These are phyloP conservation scores for Magnusiomyces ingens DNA, from an alignment of 1,139 yeast species.

Conservation along the genomic window DNA sequence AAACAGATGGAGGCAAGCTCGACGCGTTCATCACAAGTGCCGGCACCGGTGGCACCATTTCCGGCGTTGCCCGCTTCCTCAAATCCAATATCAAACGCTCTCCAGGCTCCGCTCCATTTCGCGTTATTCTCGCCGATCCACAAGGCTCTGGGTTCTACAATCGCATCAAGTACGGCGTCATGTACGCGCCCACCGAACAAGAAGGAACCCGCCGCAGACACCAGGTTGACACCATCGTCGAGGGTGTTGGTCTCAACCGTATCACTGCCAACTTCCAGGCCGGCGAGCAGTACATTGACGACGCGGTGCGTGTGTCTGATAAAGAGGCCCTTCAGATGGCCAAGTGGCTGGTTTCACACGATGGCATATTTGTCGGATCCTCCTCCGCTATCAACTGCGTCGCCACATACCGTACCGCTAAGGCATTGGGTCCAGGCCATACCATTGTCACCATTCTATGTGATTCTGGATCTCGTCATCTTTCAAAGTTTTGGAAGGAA, in stretches of 20 bases:
- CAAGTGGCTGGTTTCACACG: constrained; percentile 65
- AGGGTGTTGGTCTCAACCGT: constrained; percentile 88
- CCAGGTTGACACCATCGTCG: constrained; percentile 91
- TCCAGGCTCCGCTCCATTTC: background rate
- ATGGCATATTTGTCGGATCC: constrained; percentile 87
- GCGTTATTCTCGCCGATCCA: constrained; percentile 74
- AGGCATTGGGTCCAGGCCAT: constrained; percentile 52
- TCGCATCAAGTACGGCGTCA: constrained; percentile 80
- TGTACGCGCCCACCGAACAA: constrained; percentile 82
- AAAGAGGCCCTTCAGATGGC: constrained; percentile 85
- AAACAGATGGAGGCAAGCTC: constrained; percentile 47
- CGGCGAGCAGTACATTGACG: constrained; percentile 58
- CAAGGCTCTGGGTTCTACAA: constrained; percentile 91
- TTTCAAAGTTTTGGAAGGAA: constrained; percentile 86
- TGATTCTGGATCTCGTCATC: constrained; percentile 84
- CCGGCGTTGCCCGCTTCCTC: constrained; percentile 69
- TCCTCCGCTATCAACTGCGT: constrained; percentile 91
- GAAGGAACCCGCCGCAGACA: constrained; percentile 94
- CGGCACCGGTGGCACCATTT: constrained; percentile 73
- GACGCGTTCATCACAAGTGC: constrained; percentile 77
- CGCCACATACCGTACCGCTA: constrained; percentile 71
- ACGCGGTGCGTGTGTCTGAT: constrained; percentile 73
- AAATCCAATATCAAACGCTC: background rate
- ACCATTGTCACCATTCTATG: constrained; percentile 83
- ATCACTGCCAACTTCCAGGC: constrained; percentile 71